Conservation (phyloP, 2,329 filamentous ascomycete genomes). For the Fonsecaea multimorphosa region DNA sequence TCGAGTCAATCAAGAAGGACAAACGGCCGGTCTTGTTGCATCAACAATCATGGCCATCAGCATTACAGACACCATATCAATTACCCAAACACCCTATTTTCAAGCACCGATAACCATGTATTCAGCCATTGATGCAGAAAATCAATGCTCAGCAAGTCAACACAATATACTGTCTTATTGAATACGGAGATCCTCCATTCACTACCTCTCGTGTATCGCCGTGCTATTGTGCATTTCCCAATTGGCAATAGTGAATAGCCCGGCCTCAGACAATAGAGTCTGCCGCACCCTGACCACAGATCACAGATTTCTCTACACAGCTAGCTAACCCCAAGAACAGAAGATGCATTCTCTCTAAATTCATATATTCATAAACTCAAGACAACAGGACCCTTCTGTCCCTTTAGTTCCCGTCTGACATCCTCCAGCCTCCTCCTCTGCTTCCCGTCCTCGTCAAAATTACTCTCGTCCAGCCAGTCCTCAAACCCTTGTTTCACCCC, state of each 20-base stretch:
- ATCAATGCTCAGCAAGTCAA: no score
- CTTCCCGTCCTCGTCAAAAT: conserved; percentile 62
- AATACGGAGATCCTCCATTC: background rate
- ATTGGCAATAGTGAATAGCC: background rate
- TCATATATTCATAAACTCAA: background rate
- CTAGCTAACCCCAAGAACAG: no score
- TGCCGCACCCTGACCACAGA: background rate
- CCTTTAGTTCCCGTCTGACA: conserved; percentile 38
- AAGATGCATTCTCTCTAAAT: no score
- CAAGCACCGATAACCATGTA: no score
- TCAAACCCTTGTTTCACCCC: conserved; percentile 55
- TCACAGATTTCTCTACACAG: background rate
- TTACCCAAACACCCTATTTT: background rate
- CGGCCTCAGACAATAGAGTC: background rate
- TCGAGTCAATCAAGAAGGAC: background rate
- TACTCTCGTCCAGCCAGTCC: conserved; percentile 60
- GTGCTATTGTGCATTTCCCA: no score
- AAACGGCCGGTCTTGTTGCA: background rate
- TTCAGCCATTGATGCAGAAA: background rate
- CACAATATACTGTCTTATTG: background rate
- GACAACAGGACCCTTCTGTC: conserved; percentile 20
- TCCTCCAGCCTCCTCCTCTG: conserved; percentile 57
- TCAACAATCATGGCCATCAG: no score
- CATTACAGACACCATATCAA: background rate
- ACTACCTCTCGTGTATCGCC: no score